A percentile compares a stretch with the other conserved stretches of the same genome.
These are phyloP conservation scores for Dujonia santamariae DNA, from an alignment of 1,139 yeast species.

Conservation along the genomic window DNA sequence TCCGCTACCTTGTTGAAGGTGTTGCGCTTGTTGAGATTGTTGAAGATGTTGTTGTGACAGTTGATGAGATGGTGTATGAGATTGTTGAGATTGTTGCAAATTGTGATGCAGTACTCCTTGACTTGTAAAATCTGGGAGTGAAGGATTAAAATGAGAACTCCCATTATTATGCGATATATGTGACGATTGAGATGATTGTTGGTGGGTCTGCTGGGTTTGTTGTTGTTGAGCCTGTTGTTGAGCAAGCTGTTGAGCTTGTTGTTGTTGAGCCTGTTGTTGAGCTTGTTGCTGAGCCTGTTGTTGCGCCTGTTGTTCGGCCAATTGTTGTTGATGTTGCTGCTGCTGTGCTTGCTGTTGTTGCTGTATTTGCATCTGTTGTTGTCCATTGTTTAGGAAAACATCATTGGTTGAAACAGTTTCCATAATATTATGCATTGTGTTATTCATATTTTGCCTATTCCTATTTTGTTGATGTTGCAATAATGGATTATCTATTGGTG, in stretches of 20 bases:
- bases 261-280: constrained; percentile 9
- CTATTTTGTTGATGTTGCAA: constrained; percentile 33
- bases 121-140: not conserved
- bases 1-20: not conserved
- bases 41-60: constrained; percentile 13
- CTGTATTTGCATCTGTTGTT: constrained; percentile 16
- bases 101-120: not conserved
- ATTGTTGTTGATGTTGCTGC: constrained; percentile 15
- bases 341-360: constrained; percentile 13
- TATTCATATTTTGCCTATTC: constrained; percentile 28
- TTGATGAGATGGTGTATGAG: not conserved
- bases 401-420: constrained; percentile 88
- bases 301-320: constrained; percentile 14
- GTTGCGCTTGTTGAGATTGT: constrained; percentile 5
- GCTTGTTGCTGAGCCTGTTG: constrained; percentile 13
- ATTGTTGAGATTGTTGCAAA: not conserved
- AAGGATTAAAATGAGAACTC: no score
- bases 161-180: no score
- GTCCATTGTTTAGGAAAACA: constrained; percentile 59
- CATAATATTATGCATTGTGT: constrained; percentile 47
- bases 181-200: no score
- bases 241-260: constrained; percentile 13
- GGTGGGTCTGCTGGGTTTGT: constrained; percentile 17
- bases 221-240: constrained; percentile 19
- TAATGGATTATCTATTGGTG: constrained; percentile 46